Evolutionary conservation across 352 stramenopile genomes (phyloP), one percentile per base, ranked within the genome.

Genomic region (Globisporangium nagaii): DNA sequence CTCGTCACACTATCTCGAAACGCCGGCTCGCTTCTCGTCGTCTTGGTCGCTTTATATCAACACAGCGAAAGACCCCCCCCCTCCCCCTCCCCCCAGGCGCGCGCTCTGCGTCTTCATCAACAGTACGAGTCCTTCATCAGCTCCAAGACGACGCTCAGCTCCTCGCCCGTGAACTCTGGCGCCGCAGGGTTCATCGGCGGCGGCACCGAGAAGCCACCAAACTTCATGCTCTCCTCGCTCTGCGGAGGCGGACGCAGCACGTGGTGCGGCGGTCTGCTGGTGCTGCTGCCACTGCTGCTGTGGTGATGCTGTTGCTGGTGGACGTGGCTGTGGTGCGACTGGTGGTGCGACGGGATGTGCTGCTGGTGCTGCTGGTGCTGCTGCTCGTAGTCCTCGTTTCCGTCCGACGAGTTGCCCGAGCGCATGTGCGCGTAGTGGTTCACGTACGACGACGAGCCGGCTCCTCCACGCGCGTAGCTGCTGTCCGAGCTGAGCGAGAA

Each of bases 41-140:
- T 50, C 43, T 50, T 37, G 48, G 25, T 55, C 48, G 28, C 48
- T 55, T 55, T 46, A 55, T 55, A 55, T 55, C 36, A 45, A 55
- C 28, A 55, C 28, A 46, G 48, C 17, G 46, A 53, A 28, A 19
- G 24, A 22, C 12, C 31, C 27, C 6, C 27, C 25, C 15, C 13
- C 13, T n/a, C n/a, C n/a, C n/a, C n/a, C n/a, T n/a, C n/a, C n/a
- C n/a, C n/a, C 37, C n/a, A 19, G 3, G n/a, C n/a, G 37, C 37
- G 17, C 7, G 17, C 9, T 22, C 10, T 24, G 13, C 20, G 12
- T 15, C 13, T 9, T 36, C 11, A 22, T 36, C 52, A 68, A 39
- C 54, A 75, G 66, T 74, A 89, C 46, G 78, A 77, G 44, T 88
- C 79, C 59, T 90, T 88, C 80, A 90, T 90, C 49, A 90, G 74